Base-by-base conservation (phyloP, 2,329 filamentous ascomycete genomes). In the Pseudogymnoascus sp. region DNA sequence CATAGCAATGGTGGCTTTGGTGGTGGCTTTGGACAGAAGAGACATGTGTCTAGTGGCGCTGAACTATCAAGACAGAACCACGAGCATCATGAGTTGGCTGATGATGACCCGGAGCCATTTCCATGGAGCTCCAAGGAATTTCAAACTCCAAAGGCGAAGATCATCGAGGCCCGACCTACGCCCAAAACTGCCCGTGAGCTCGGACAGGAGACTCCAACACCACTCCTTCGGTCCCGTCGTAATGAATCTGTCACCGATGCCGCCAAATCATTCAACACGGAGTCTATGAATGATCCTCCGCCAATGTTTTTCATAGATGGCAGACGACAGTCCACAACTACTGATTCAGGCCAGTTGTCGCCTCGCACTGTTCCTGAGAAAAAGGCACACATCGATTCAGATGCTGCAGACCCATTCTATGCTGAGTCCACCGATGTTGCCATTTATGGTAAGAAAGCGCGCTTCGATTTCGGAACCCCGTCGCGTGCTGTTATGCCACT, bases 141-240 rank as follows among this genome's bases (percentile, higher is more conserved):
- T 30, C n/a, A 57, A 2, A 57, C 55, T 5, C 55, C 55, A 1
- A 57, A 57, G n/a, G 55, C 30, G 5, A 57, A 57, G 19, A 57
- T 18, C 3, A 38, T 21, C 3, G 19, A 38, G 13, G 23, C 30
- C 2, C 30, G n/a, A 7, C 33, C 55, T 6, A 57, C 55, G 2
- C 55, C 55, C 3, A 57, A 57, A 13, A 57, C 55, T 38, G 55
- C 55, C 9, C 33, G 55, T 7, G 55, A 57, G n/a, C 55, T 57
- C n/a, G 55, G 55, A n/a, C 55, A 57, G 19, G 33, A 57, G 55
- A 57, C 55, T 3, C 55, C 55, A 18, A 39, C 37, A 6, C 19
- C 37, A n/a, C 26, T 48, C 7, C 33, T 41, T 2, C 19, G 37
- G 13, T 59, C 57, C 5, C 34, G 57, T 5, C 13, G 34, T 2